These are phyloP conservation scores for Fusarium neocosmosporiellum DNA, from an alignment of 2,329 filamentous ascomycete species.

Conservation along the genomic window DNA sequence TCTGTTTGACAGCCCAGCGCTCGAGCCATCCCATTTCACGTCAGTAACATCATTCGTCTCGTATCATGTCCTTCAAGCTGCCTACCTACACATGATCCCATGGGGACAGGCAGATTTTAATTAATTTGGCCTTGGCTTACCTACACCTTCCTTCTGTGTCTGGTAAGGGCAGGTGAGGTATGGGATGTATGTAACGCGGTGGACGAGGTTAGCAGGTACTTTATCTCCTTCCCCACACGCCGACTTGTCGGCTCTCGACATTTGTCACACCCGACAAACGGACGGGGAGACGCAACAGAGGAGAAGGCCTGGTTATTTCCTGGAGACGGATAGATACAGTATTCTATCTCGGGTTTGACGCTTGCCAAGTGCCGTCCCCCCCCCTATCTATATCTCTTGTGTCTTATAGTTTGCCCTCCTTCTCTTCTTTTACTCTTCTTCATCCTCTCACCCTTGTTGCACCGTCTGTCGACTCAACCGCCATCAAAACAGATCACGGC, in stretches of 20 bases:
- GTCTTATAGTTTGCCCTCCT: not conserved
- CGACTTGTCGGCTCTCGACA: not conserved
- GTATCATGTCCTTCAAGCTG: slow-evolving; percentile 6
- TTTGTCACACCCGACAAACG: not conserved
- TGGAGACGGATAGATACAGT: not conserved
- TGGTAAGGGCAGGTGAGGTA: not conserved
- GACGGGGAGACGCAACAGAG: not conserved
- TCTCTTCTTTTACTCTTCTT: not conserved
- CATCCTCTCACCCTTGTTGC: not conserved
- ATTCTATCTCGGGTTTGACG: not conserved
- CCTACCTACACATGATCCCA: slow-evolving; percentile 3
- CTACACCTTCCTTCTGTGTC: not conserved
- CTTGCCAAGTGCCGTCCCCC: not conserved
- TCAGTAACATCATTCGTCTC: not conserved
- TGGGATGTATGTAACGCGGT: not conserved
- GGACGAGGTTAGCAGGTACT: not conserved
- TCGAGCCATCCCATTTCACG: not conserved
- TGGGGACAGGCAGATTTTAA: slow-evolving; percentile 20
- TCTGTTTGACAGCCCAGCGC: slow-evolving; percentile 12
- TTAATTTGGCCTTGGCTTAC: slow-evolving; percentile 7
- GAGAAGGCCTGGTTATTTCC: not conserved
- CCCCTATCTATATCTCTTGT: not conserved
- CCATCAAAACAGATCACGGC: not conserved
- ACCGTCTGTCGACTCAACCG: not conserved
- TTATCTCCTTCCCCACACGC: not conserved